phyloP scores from a whole-genome alignment of 1,284 basidiomycete genomes.

The Anthracocystis panici-leucophaei region DNA sequence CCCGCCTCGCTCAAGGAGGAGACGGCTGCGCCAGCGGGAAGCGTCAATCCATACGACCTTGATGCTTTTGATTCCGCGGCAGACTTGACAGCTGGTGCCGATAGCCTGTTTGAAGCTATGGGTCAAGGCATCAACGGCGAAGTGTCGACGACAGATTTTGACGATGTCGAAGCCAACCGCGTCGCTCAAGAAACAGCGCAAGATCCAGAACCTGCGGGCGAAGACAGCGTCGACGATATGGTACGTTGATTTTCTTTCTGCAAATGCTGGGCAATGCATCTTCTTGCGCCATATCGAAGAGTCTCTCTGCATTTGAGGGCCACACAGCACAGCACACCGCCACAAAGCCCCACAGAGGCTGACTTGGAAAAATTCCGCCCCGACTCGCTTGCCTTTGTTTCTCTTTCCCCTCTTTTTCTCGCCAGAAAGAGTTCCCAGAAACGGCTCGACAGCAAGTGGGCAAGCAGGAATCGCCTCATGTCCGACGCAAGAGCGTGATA shows the following conservation, averaged over 20 bases:
- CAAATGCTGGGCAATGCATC: background rate
- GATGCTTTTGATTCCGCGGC: constrained; percentile 52
- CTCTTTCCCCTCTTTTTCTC: constrained; percentile 2
- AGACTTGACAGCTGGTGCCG: constrained; percentile 47
- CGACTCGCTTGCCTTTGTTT: background rate
- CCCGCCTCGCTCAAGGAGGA: constrained; percentile 60
- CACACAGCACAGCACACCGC: background rate
- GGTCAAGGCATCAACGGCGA: constrained; percentile 53
- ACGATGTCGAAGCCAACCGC: constrained; percentile 56
- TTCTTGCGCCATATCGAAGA: no score
- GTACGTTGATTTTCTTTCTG: constrained; percentile 32
- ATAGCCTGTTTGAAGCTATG: constrained; percentile 39
- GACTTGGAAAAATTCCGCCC: constrained; percentile 3
- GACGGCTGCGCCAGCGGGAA: constrained; percentile 52
- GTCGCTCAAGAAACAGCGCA: constrained; percentile 39
- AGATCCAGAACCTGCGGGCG: constrained; percentile 20
- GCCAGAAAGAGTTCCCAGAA: constrained; percentile 54
- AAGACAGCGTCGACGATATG: constrained; percentile 55
- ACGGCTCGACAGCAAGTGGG: constrained; percentile 51
- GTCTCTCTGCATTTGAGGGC: background rate
- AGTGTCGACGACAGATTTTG: constrained; percentile 62
- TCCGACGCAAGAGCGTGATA: constrained; percentile 69
- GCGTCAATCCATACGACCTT: constrained; percentile 51
- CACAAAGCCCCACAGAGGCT: constrained; percentile 7
- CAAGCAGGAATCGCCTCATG: constrained; percentile 56